A percentile compares a stretch with the other conserved stretches of the same genome.
Conservation (phyloP, 2,329 filamentous ascomycete species). For the Beauveria sp. region DNA sequence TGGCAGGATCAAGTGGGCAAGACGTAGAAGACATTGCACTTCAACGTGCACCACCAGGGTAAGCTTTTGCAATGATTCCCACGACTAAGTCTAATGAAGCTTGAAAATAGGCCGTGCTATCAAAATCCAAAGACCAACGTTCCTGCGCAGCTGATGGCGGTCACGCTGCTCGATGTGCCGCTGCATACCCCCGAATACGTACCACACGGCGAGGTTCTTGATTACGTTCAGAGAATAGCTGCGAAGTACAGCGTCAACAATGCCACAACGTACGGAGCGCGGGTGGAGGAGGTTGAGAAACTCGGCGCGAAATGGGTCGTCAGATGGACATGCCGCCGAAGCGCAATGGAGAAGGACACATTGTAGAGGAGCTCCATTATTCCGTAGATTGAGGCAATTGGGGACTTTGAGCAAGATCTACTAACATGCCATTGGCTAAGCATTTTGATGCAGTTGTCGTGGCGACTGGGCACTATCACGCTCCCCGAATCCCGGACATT, state of each 20-base stretch:
- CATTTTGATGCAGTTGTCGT: constrained; percentile 59
- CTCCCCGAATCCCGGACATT: constrained; percentile 54
- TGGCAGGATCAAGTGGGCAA: not conserved
- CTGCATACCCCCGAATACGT: not conserved
- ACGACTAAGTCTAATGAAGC: too few relatives aligned
- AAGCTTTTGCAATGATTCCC: not conserved
- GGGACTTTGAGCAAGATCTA: not conserved
- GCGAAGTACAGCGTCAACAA: not conserved
- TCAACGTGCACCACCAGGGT: not conserved
- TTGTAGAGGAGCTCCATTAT: not conserved
- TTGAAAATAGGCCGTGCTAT: not conserved
- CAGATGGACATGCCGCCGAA: not conserved
- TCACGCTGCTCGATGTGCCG: not conserved
- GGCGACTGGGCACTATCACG: constrained; percentile 59
- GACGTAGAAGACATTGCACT: not conserved
- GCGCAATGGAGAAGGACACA: not conserved
- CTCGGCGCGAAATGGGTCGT: not conserved
- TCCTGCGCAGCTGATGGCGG: not conserved
- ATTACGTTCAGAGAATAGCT: not conserved
- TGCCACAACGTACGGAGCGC: not conserved
- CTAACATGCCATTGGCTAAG: not conserved
- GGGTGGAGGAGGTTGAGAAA: not conserved
- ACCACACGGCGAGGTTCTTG: not conserved
- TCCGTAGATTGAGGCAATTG: not conserved
- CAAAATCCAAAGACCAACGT: not conserved